A percentile compares a stretch with the other conserved stretches of the same genome.
phyloP scores from a whole-genome alignment of 1,284 basidiomycete species.

The Hemileia vastatrix region DNA sequence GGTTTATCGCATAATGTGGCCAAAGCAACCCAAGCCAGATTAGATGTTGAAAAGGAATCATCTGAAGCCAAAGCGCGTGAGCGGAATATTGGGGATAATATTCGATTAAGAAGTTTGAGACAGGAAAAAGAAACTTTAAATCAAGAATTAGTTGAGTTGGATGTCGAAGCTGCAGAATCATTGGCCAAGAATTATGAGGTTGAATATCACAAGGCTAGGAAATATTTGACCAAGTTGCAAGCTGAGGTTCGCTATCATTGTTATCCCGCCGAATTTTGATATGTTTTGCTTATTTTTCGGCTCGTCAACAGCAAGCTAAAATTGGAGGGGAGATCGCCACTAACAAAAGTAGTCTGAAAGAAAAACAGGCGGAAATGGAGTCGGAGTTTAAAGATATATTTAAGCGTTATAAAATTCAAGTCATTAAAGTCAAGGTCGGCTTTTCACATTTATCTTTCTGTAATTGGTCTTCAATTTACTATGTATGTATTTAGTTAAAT shows the following conservation, averaged over 20 bases:
- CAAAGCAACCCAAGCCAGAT: neutral
- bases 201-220: slow-evolving; percentile 61
- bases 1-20: slow-evolving; percentile 1
- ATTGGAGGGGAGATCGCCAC: slow-evolving; percentile 71
- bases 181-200: slow-evolving; percentile 72
- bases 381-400: slow-evolving; percentile 79
- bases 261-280: neutral
- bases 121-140: slow-evolving; percentile 61
- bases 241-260: slow-evolving; percentile 52
- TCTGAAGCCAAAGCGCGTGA: slow-evolving; percentile 44
- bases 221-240: slow-evolving; percentile 48
- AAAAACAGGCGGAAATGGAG: slow-evolving; percentile 59
- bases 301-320: slow-evolving; percentile 59
- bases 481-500: neutral
- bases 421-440: slow-evolving; percentile 85
- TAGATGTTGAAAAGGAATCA: slow-evolving; percentile 40
- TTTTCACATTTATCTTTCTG: neutral
- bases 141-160: slow-evolving; percentile 61
- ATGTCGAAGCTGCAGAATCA: slow-evolving; percentile 70
- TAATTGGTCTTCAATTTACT: neutral
- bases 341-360: slow-evolving; percentile 59
- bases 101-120: slow-evolving; percentile 63
- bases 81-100: slow-evolving; percentile 71
- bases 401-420: slow-evolving; percentile 74
- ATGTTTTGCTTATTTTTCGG: neutral